A percentile compares a stretch with the other conserved stretches of the same genome.
Evolutionary conservation across 2,329 filamentous ascomycete species (phyloP).

Genomic region (Aspergillus pseudoterreus): DNA sequence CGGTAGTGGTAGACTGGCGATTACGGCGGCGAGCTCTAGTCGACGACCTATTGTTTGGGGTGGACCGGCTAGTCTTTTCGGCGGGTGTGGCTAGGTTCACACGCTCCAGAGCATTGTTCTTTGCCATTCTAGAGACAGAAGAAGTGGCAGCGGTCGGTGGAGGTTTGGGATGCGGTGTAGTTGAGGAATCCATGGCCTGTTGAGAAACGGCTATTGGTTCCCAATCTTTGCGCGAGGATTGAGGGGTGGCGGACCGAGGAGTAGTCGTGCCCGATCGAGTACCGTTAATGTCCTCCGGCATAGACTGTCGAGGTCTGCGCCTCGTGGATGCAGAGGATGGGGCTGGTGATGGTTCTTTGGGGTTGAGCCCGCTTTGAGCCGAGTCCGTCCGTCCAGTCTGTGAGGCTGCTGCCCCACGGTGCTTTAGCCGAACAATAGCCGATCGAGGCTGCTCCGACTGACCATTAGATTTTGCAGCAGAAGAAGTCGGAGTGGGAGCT

Average conservation of each 20-base stretch:
- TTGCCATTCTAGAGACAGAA: neutral
- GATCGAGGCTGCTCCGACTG: slow-evolving; percentile 5
- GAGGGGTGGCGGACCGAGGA: slow-evolving; percentile 10
- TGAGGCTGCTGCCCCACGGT: slow-evolving; percentile 8
- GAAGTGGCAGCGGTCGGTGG: neutral
- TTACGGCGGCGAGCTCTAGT: slow-evolving; percentile 11
- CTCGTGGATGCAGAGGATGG: neutral
- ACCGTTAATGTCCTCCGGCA: slow-evolving; percentile 13
- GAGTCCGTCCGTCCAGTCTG: slow-evolving; percentile 2
- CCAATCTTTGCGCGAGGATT: slow-evolving; percentile 8
- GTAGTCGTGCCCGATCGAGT: slow-evolving; percentile 5
- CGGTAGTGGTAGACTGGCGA: neutral
- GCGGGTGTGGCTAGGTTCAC: slow-evolving; percentile 8
- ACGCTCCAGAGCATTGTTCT: neutral
- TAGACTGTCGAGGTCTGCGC: slow-evolving; percentile 15
- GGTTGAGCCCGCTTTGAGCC: neutral
- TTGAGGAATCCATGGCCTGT: slow-evolving; percentile 4
- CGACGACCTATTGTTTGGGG: slow-evolving; percentile 2
- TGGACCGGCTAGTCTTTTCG: slow-evolving; percentile 3
- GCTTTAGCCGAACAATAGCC: slow-evolving; percentile 9
- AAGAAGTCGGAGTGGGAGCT: slow-evolving; percentile 2
- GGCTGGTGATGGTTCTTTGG: slow-evolving; percentile 1
- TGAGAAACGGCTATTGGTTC: slow-evolving; percentile 7
- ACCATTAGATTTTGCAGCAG: slow-evolving; percentile 6
- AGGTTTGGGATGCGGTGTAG: neutral